Evolutionary conservation across 257 asterid genomes (phyloP).

Genomic region (Apocynum venetum): DNA sequence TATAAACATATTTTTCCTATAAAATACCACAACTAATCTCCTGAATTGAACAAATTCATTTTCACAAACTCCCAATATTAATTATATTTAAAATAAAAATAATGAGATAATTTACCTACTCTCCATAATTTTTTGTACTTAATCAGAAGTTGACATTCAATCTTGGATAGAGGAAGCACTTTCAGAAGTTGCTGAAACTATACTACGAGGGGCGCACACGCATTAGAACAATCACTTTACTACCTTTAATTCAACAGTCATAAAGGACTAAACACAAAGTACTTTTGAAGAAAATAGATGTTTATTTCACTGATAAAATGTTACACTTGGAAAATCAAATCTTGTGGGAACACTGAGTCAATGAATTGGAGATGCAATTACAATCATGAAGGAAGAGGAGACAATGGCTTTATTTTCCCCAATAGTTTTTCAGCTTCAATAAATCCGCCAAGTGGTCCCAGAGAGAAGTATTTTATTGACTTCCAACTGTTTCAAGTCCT

Average conservation of each 20-base stretch:
- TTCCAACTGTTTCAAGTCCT: constrained; percentile 60
- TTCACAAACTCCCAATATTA: not conserved
- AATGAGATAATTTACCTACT: not conserved
- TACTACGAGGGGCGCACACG: not conserved
- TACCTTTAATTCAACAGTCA: not conserved
- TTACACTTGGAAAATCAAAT: not conserved
- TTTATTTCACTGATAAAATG: too few relatives aligned
- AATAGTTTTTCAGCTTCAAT: constrained; percentile 70
- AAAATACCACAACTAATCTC: not conserved
- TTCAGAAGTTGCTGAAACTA: not conserved
- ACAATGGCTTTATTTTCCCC: constrained; percentile 62
- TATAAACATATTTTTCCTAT: too few relatives aligned
- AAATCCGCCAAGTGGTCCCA: constrained; percentile 86
- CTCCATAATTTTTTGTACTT: not conserved
- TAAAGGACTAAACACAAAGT: not conserved
- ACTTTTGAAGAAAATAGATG: not conserved
- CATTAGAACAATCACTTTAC: not conserved
- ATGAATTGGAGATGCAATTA: constrained; percentile 5
- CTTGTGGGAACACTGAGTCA: not conserved
- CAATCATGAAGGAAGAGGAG: constrained; percentile 25
- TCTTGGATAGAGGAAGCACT: not conserved
- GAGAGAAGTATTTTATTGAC: constrained; percentile 59
- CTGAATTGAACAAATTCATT: not conserved
- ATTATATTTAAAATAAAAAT: too few relatives aligned
- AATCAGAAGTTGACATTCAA: not conserved